Conservation (phyloP, 139 green algal species). For the Limnomonas spitsbergensis region DNA sequence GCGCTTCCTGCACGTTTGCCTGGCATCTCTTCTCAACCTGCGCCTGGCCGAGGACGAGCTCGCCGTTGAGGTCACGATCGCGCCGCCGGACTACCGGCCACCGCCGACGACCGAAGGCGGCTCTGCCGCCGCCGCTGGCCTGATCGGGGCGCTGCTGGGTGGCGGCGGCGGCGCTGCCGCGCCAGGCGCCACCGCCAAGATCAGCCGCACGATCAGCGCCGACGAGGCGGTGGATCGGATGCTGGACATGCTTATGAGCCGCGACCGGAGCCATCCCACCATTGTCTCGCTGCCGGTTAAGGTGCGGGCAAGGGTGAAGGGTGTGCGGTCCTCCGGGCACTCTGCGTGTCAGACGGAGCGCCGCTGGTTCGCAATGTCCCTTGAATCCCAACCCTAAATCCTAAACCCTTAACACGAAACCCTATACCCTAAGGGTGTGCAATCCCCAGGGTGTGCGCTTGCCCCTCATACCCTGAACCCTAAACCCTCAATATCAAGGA, state of each 20-base stretch:
- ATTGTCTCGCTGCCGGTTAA: neutral
- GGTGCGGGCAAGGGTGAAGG: neutral
- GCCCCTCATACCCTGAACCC: no score
- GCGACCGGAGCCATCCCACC: neutral
- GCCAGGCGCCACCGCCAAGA: no score
- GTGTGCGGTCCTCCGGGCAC: no score
- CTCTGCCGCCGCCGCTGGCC: neutral
- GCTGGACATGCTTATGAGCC: neutral
- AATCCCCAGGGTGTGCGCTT: no score
- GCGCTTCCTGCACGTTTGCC: constrained; percentile 78
- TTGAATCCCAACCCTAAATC: no score
- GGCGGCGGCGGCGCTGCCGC: neutral
- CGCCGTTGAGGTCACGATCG: neutral
- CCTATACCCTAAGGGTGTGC: no score
- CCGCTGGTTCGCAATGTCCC: no score
- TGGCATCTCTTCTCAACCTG: constrained; percentile 78
- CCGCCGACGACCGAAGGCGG: neutral
- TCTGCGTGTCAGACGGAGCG: no score
- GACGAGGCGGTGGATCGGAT: neutral
- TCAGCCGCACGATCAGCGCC: neutral
- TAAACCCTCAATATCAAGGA: no score
- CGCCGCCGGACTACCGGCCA: neutral
- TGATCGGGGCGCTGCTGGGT: neutral
- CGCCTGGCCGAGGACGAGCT: constrained; percentile 37
- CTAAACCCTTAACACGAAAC: no score